These are phyloP conservation scores for Plasmodium vivax DNA, from an alignment of 169 alveolate genomes.

Conservation along the genomic window DNA sequence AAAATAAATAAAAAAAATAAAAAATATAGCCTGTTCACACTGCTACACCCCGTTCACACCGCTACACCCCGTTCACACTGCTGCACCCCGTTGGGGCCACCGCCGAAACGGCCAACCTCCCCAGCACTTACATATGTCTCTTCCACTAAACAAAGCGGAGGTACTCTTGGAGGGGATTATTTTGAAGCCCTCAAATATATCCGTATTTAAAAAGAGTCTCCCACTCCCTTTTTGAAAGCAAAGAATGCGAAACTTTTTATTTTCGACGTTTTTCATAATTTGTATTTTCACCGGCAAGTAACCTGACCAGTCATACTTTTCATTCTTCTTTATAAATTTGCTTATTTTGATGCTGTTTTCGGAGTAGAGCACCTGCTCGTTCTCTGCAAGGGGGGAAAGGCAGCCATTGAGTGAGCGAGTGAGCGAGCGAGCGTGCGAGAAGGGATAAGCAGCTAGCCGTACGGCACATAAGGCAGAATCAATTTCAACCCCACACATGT, in stretches of 20 bases:
- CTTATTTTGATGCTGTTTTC: slow-evolving; percentile 58
- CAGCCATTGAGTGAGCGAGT: no score
- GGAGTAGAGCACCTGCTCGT: slow-evolving; percentile 46
- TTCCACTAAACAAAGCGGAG: slow-evolving; percentile 64
- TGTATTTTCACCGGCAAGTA: slow-evolving; percentile 70
- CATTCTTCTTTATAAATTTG: slow-evolving; percentile 47
- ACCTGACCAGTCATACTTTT: slow-evolving; percentile 72
- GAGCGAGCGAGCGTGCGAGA: no score
- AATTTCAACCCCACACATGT: neutral
- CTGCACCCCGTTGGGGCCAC: no score
- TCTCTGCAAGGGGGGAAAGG: neutral
- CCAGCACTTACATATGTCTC: slow-evolving; percentile 41
- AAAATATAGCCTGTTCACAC: no score
- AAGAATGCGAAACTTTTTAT: slow-evolving; percentile 29
- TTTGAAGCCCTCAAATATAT: slow-evolving; percentile 67
- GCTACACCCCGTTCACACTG: no score
- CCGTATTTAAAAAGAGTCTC: slow-evolving; percentile 80
- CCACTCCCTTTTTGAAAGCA: slow-evolving; percentile 86
- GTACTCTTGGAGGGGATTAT: slow-evolving; percentile 44
- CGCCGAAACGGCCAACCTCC: neutral
- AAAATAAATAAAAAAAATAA: no score
- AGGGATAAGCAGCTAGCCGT: neutral
- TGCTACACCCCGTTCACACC: no score
- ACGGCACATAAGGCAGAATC: neutral
- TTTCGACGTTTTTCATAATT: slow-evolving; percentile 58